These are phyloP conservation scores for Hemileia vastatrix DNA, from an alignment of 1,284 basidiomycete species.

Conservation along the genomic window DNA sequence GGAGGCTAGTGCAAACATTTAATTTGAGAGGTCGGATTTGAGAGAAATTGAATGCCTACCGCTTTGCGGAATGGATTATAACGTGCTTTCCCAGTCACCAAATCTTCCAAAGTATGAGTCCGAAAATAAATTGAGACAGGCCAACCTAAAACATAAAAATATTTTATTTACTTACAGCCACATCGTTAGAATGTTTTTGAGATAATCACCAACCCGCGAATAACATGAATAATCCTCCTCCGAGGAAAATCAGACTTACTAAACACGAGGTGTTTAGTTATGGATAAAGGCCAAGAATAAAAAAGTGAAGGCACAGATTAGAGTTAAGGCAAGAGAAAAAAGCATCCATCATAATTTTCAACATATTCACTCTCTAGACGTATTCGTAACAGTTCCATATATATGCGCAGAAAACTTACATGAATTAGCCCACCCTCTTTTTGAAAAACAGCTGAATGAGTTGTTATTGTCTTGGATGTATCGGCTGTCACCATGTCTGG, in stretches of 20 bases:
- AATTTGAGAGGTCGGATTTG: too few species aligned
- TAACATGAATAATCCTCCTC: conserved; percentile 9
- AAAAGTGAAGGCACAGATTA: not conserved
- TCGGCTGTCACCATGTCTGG: conserved; percentile 12
- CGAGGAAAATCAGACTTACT: conserved; percentile 2
- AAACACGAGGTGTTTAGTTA: not conserved
- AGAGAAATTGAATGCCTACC: not conserved
- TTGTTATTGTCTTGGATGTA: conserved; percentile 8
- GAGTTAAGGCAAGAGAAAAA: too few species aligned
- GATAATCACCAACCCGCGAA: conserved; percentile 9
- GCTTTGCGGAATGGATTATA: not conserved
- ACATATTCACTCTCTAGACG: too few species aligned
- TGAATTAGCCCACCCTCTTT: conserved; percentile 15
- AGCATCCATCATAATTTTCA: too few species aligned
- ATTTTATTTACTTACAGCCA: not conserved
- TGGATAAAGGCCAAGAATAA: not conserved
- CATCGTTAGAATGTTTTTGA: not conserved
- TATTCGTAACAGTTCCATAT: too few species aligned
- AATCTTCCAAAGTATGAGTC: conserved; percentile 5
- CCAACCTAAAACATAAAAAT: conserved; percentile 5
- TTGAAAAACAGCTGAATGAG: conserved; percentile 2
- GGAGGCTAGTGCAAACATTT: conserved; percentile 5
- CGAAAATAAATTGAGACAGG: conserved; percentile 9
- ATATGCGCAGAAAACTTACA: too few species aligned
- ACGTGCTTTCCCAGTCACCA: not conserved